These are phyloP conservation scores for Raffaelea albimanens DNA, from an alignment of 2,329 filamentous ascomycete genomes.

Conservation along the genomic window DNA sequence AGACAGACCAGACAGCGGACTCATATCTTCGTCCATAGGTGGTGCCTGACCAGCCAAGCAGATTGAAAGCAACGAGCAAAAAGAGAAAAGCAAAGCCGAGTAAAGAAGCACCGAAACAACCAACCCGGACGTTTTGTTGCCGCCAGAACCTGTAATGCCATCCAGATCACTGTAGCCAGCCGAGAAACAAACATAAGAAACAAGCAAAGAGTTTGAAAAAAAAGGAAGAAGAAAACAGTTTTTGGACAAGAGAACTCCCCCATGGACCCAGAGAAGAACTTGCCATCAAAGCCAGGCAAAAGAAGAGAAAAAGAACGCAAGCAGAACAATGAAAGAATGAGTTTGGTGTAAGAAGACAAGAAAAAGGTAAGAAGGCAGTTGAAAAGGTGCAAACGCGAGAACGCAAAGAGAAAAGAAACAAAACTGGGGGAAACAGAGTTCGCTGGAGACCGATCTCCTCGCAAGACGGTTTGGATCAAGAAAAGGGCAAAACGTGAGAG, in stretches of 20 bases:
- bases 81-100: conserved; percentile 23
- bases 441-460: conserved; percentile 23
- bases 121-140: neutral
- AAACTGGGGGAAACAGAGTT: neutral
- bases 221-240: neutral
- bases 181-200: neutral
- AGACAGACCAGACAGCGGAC: conserved; percentile 48
- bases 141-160: too few species aligned
- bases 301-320: conserved; percentile 1
- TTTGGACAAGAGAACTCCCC: conserved; percentile 9
- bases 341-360: neutral
- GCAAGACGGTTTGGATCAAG: neutral
- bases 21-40: conserved; percentile 77
- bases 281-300: neutral
- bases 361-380: conserved; percentile 28
- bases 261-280: conserved; percentile 1
- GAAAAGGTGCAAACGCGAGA: neutral
- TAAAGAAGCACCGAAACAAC: neutral
- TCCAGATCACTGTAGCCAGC: conserved; percentile 1
- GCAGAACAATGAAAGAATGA: neutral
- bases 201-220: neutral
- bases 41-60: conserved; percentile 4
- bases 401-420: neutral
- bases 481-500: conserved; percentile 18
- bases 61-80: conserved; percentile 7